Evolutionary conservation across 441 rosid species (phyloP), one percentile per base, ranked within the genome.

Genomic region (Jatropha multifida): DNA sequence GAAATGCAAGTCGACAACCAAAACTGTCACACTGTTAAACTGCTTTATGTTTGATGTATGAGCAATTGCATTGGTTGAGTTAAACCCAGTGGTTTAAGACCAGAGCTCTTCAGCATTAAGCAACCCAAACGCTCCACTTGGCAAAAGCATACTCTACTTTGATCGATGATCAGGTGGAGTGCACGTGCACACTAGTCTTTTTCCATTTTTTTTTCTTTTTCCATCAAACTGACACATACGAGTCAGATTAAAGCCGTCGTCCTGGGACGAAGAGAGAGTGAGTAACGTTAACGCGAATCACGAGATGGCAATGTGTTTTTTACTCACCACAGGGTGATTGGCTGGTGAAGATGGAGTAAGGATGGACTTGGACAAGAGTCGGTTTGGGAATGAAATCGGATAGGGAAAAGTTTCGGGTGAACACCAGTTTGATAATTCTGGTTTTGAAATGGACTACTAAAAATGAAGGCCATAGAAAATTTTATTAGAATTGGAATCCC

Each of bases 221-320:
- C 32, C 32, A 32, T 32, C 32, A 1, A 32, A 32, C 32, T 32
- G 32, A 32, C 32, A 32, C 32, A 32, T 32, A 32, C 2, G 32
- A 32, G 32, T 2, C 32, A 32, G 0, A 32, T 32, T 32, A 32
- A 32, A 32, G 32, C 32, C 32, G 32, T 32, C 32, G 32, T 32
- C 1, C 32, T 32, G 32, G 32, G 32, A 32, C 32, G 32, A 32
- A 32, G 32, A 32, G 32, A 32, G 32, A 32, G 32, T 32, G 32
- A 32, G 32, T 32, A 32, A 32, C 32, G 32, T 32, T 32, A 46
- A 72, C 42, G 10, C 68, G 63, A 42, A 26, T 72, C 58, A 46
- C 75, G 75, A 59, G 75, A n/a, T 14, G 10, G 75, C n/a, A 15
- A 14, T 9, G 15, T 37, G 40, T 26, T 58, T 58, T 17, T 13